Conservation (phyloP, 108 stramenopile genomes). For the Schizochytrium sp. region DNA sequence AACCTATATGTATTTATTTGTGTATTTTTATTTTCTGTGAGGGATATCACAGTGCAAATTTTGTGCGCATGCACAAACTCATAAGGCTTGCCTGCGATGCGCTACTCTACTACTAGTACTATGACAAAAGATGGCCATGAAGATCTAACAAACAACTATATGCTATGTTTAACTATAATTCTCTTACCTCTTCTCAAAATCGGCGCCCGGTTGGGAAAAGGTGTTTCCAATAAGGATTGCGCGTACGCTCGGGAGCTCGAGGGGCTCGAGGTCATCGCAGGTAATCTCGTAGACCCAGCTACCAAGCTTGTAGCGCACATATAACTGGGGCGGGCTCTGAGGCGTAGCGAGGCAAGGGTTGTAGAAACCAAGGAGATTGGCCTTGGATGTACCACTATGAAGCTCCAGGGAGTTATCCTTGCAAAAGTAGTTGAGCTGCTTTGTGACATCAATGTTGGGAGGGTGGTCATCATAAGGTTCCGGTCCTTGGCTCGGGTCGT, state of each 20-base stretch:
- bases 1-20: too few relatives aligned
- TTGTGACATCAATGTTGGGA: conserved; percentile 35
- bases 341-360: conserved; percentile 43
- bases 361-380: conserved; percentile 48
- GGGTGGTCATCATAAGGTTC: conserved; percentile 39
- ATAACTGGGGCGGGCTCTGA: background rate
- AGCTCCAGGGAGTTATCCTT: conserved; percentile 25
- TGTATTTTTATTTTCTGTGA: too few relatives aligned
- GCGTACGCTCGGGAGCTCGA: conserved; percentile 1
- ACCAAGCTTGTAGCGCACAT: conserved; percentile 51
- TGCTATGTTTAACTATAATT: background rate
- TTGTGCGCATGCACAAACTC: too few relatives aligned
- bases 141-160: background rate
- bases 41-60: too few relatives aligned
- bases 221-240: conserved; percentile 46
- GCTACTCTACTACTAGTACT: background rate
- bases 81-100: too few relatives aligned
- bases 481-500: conserved; percentile 44
- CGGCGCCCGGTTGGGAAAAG: background rate
- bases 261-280: conserved; percentile 54
- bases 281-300: conserved; percentile 49
- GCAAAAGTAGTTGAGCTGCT: conserved; percentile 52
- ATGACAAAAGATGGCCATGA: background rate
- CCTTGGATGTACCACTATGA: conserved; percentile 55
- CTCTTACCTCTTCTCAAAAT: background rate